Evolutionary conservation across 2,329 filamentous ascomycete species (phyloP).

Genomic region (Calonectria ilicicola): DNA sequence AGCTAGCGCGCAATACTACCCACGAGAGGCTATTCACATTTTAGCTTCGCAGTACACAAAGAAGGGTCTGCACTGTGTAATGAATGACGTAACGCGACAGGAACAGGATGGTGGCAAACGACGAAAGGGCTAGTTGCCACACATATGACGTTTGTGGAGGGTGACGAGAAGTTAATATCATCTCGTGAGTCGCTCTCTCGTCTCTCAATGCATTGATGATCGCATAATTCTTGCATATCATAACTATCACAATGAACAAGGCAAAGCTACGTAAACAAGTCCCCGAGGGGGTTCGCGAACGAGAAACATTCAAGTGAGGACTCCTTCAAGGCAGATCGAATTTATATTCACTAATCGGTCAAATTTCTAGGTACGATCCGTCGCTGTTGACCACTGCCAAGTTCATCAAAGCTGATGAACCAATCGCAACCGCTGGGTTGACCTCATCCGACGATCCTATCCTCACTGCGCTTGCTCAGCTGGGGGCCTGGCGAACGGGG

Average conservation of each 20-base stretch:
- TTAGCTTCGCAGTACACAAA: too few relatives aligned
- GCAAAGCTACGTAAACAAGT: neutral
- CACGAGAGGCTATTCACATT: too few relatives aligned
- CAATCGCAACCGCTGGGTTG: constrained; percentile 39
- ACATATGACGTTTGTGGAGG: neutral
- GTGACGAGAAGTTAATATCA: neutral
- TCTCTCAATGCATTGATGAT: neutral
- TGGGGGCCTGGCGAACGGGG: constrained; percentile 57
- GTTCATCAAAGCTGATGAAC: constrained; percentile 35
- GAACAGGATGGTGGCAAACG: neutral
- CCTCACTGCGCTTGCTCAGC: constrained; percentile 63
- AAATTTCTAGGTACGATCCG: neutral
- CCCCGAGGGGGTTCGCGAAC: neutral
- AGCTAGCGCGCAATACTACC: too few relatives aligned
- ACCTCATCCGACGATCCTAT: constrained; percentile 48
- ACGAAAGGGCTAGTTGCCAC: neutral
- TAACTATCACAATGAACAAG: neutral
- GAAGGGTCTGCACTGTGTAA: neutral
- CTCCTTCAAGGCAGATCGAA: too few relatives aligned
- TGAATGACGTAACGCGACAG: neutral
- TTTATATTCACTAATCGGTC: neutral
- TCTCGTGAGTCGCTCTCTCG: neutral
- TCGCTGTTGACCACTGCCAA: neutral
- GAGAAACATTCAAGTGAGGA: neutral
- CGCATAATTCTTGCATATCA: too few relatives aligned